Percentiles rank a stretch among this genome's conserved stretches.
phyloP scores from a whole-genome alignment of 1,284 basidiomycete genomes.

The Microbotryomycetes sp. region DNA sequence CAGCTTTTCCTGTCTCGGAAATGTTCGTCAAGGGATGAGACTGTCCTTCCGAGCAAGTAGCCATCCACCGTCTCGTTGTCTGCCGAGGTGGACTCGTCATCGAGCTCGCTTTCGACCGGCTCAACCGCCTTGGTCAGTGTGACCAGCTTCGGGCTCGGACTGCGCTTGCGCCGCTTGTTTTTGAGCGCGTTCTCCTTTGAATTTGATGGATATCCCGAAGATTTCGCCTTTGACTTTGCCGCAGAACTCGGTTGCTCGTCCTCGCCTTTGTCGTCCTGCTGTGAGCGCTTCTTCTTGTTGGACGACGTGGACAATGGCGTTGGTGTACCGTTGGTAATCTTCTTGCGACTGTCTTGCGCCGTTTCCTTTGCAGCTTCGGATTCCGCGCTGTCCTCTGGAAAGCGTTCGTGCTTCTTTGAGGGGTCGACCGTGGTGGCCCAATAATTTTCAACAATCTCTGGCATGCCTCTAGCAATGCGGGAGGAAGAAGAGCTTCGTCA shows the following conservation, averaged over 20 bases:
- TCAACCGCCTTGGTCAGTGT: not conserved
- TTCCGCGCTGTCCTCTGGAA: not conserved
- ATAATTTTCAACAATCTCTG: constrained; percentile 7
- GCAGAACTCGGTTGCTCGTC: not conserved
- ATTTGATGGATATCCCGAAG: not conserved
- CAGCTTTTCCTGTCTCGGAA: not conserved
- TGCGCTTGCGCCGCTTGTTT: not conserved
- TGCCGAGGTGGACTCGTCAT: not conserved
- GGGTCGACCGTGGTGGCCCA: constrained; percentile 3
- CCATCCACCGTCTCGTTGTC: not conserved
- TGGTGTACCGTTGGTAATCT: not conserved
- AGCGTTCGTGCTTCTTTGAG: constrained; percentile 4
- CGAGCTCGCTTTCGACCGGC: not conserved
- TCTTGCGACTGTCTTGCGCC: not conserved
- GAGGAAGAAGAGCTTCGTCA: no score
- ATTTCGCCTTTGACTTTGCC: not conserved
- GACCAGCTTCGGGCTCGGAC: not conserved
- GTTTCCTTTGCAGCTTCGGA: not conserved
- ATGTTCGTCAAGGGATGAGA: not conserved
- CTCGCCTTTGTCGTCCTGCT: not conserved
- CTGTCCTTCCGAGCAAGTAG: not conserved
- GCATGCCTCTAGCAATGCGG: not conserved
- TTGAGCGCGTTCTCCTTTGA: not conserved
- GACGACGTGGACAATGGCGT: not conserved
- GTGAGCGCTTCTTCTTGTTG: not conserved